These are phyloP conservation scores for Henckelia pumila DNA, from an alignment of 257 asterid species.

Conservation along the genomic window DNA sequence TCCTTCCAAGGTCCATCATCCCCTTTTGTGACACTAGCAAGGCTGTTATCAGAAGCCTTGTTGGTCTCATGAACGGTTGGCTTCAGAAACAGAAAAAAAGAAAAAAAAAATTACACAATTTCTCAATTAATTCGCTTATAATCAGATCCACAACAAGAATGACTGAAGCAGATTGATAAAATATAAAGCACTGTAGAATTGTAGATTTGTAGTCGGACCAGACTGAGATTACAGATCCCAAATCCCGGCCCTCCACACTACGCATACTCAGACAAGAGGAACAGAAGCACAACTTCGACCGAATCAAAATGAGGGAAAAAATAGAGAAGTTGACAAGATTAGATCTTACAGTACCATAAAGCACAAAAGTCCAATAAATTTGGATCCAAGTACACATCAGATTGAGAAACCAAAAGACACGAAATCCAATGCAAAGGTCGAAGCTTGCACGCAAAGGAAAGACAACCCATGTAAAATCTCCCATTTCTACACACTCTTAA, in stretches of 20 bases:
- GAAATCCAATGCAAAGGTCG: conserved; percentile 4
- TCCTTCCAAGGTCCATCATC: conserved; percentile 64
- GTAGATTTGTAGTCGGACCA: no score
- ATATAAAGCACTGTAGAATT: neutral
- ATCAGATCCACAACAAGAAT: neutral
- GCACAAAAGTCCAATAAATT: conserved; percentile 3
- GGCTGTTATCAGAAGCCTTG: conserved; percentile 52
- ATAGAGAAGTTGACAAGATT: conserved; percentile 9
- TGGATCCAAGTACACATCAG: conserved; percentile 31
- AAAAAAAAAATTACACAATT: conserved; percentile 11
- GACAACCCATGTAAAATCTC: conserved; percentile 21
- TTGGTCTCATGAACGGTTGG: conserved; percentile 47
- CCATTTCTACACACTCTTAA: neutral
- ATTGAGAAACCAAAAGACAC: conserved; percentile 14
- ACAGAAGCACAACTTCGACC: conserved; percentile 13
- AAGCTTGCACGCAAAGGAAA: neutral
- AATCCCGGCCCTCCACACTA: neutral
- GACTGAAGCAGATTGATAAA: conserved; percentile 14
- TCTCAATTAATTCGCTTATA: neutral
- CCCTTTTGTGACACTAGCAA: conserved; percentile 47
- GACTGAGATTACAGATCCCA: conserved; percentile 8
- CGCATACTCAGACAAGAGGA: neutral
- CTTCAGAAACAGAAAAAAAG: conserved; percentile 22
- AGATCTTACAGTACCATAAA: conserved; percentile 7
- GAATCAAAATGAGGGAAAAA: conserved; percentile 3